Conservation (phyloP, 352 stramenopile species). For the Phytophthora constricta region DNA sequence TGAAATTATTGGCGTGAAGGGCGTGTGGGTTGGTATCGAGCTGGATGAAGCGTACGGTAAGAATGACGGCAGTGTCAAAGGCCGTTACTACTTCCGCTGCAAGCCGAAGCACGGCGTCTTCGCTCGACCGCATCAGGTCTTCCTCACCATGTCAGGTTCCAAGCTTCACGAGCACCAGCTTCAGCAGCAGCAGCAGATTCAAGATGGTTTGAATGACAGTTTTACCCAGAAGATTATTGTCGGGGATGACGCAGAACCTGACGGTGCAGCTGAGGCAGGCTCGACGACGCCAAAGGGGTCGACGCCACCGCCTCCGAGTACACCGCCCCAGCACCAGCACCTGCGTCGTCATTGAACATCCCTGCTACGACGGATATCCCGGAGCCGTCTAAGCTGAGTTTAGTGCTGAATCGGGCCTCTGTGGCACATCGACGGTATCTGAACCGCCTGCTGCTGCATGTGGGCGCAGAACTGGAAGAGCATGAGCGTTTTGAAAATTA, state of each 20-base stretch:
- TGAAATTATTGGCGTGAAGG: slow-evolving; percentile 74
- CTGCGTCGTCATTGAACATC: slow-evolving; percentile 18
- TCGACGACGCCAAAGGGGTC: slow-evolving; percentile 27
- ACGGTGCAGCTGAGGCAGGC: slow-evolving; percentile 29
- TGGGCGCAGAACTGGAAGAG: slow-evolving; percentile 74
- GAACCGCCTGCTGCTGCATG: slow-evolving; percentile 67
- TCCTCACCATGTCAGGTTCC: slow-evolving; percentile 63
- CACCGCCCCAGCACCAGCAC: slow-evolving; percentile 33
- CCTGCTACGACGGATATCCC: slow-evolving; percentile 33
- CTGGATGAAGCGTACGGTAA: slow-evolving; percentile 80
- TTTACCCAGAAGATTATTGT: slow-evolving; percentile 35
- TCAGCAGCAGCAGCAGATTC: slow-evolving; percentile 45
- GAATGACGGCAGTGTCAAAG: slow-evolving; percentile 87
- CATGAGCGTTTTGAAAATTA: slow-evolving; percentile 83
- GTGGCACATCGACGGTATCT: slow-evolving; percentile 78
- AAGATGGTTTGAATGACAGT: slow-evolving; percentile 24
- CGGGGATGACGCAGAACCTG: slow-evolving; percentile 25
- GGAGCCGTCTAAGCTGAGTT: slow-evolving; percentile 66
- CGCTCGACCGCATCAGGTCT: slow-evolving; percentile 77
- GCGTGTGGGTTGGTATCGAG: slow-evolving; percentile 79
- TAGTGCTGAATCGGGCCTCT: slow-evolving; percentile 66
- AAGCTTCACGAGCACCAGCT: slow-evolving; percentile 63
- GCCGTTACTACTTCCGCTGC: slow-evolving; percentile 80
- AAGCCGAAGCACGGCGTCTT: slow-evolving; percentile 85
- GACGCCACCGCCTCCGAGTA: slow-evolving; percentile 22